Percentiles rank a stretch among this genome's conserved stretches.
Evolutionary conservation across 352 stramenopile species (phyloP).

Genomic region (Phytophthora tubulina): DNA sequence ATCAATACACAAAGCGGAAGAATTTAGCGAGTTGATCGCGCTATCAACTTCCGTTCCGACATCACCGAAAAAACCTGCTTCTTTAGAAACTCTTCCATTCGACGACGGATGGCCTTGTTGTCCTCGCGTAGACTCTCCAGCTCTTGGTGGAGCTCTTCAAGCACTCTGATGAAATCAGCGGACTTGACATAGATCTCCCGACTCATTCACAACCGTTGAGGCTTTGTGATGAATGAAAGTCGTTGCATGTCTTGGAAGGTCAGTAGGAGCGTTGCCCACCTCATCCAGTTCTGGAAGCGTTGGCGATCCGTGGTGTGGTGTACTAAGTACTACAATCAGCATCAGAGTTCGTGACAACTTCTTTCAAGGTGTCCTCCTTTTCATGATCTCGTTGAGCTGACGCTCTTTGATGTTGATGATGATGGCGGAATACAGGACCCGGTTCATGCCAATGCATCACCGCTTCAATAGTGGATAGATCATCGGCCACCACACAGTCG

Average conservation of each 20-base stretch:
- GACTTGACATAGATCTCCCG: not conserved
- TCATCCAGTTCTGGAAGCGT: slow-evolving; percentile 4
- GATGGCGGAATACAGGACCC: slow-evolving; percentile 27
- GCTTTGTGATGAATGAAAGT: slow-evolving; percentile 1
- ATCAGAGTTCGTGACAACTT: slow-evolving; percentile 25
- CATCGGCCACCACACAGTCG: slow-evolving; percentile 32
- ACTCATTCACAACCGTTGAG: not conserved
- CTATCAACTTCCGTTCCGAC: not conserved
- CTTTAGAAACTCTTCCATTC: not conserved
- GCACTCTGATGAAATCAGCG: not conserved
- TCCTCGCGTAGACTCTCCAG: not conserved
- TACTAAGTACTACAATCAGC: not conserved
- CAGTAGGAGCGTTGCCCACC: slow-evolving; percentile 3
- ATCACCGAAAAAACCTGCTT: not conserved
- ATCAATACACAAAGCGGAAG: not conserved
- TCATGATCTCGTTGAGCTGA: slow-evolving; percentile 21
- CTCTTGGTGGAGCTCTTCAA: not conserved
- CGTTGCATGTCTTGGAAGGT: slow-evolving; percentile 2
- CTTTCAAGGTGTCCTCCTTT: slow-evolving; percentile 16
- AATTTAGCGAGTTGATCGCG: not conserved
- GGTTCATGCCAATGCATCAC: slow-evolving; percentile 28
- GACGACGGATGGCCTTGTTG: not conserved
- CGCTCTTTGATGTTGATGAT: slow-evolving; percentile 32
- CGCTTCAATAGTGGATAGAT: slow-evolving; percentile 33
- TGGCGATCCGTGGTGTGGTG: slow-evolving; percentile 20